Percentiles rank a stretch among this genome's conserved stretches.
Evolutionary conservation across 441 rosid genomes (phyloP).

Genomic region (Geranium incanum): DNA sequence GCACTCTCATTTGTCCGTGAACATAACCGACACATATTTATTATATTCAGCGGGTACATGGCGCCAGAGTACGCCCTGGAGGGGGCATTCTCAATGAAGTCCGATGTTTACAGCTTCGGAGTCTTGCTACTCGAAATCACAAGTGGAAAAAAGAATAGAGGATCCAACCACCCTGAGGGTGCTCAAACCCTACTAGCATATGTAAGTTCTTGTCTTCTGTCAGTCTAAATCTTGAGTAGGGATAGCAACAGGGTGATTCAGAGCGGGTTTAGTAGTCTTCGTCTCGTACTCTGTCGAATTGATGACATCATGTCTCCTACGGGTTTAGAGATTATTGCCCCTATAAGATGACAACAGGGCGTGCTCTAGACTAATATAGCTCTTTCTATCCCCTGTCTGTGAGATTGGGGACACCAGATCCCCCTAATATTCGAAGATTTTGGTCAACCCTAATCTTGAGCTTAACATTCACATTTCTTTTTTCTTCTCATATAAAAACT

Average conservation of each 20-base stretch:
- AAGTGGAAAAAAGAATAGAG: constrained; percentile 30
- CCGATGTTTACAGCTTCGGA: constrained; percentile 42
- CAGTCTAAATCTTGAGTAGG: no score
- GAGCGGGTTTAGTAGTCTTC: no score
- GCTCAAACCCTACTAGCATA: constrained; percentile 28
- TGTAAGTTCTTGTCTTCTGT: constrained; percentile 26
- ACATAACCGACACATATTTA: no score
- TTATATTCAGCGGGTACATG: constrained; percentile 36
- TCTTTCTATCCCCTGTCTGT: no score
- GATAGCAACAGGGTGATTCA: no score
- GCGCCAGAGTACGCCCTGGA: constrained; percentile 41
- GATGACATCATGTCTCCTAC: no score
- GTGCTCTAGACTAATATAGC: no score
- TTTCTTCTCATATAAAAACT: background rate
- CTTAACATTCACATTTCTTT: background rate
- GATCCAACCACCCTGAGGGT: constrained; percentile 20
- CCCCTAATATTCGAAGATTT: no score
- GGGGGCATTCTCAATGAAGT: constrained; percentile 34
- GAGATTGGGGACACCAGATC: no score
- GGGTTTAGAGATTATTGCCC: no score
- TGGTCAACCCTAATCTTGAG: background rate
- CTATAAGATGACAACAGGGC: no score
- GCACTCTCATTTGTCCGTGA: background rate
- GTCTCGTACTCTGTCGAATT: no score
- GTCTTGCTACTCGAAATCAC: constrained; percentile 41